phyloP scores from a whole-genome alignment of 352 stramenopile species.

The Phytophthora agathidicida region DNA sequence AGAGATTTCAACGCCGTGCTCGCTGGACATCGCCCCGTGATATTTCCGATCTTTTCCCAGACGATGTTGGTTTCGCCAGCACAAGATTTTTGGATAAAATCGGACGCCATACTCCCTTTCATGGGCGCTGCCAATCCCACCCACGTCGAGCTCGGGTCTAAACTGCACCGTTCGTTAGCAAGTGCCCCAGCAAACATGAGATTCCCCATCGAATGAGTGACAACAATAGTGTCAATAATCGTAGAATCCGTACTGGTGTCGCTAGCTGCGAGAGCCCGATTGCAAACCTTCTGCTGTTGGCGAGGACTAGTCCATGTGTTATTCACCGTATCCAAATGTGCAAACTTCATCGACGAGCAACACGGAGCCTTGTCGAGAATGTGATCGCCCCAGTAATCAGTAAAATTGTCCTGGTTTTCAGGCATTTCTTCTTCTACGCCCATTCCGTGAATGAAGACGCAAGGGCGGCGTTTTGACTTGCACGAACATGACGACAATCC shows the following conservation, averaged over 20 bases:
- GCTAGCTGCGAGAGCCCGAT: constrained; percentile 21
- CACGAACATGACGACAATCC: constrained; percentile 13
- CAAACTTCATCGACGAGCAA: constrained; percentile 24
- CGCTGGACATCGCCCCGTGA: constrained; percentile 27
- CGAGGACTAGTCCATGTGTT: constrained; percentile 13
- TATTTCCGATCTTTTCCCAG: constrained; percentile 21
- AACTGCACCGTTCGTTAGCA: constrained; percentile 20
- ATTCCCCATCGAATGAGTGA: constrained; percentile 29
- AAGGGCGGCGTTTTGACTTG: constrained; percentile 24
- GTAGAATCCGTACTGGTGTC: constrained; percentile 3
- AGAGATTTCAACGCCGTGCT: constrained; percentile 35
- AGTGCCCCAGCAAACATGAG: constrained; percentile 30
- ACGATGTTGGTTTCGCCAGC: constrained; percentile 9
- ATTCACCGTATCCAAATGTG: constrained; percentile 19
- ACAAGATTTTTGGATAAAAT: constrained; percentile 25
- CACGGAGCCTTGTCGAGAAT: constrained; percentile 17
- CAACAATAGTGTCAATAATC: constrained; percentile 25
- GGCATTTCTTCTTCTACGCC: constrained; percentile 10
- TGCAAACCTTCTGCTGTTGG: constrained; percentile 23
- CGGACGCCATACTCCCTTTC: constrained; percentile 28
- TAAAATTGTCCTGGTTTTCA: constrained; percentile 15
- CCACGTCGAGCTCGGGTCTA: constrained; percentile 35
- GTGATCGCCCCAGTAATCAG: constrained; percentile 22
- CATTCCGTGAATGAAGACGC: constrained; percentile 28
- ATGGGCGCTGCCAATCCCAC: constrained; percentile 31